Evolutionary conservation across 163 green algal species (phyloP).

Genomic region (Coccomyxa subellipsoidea): DNA sequence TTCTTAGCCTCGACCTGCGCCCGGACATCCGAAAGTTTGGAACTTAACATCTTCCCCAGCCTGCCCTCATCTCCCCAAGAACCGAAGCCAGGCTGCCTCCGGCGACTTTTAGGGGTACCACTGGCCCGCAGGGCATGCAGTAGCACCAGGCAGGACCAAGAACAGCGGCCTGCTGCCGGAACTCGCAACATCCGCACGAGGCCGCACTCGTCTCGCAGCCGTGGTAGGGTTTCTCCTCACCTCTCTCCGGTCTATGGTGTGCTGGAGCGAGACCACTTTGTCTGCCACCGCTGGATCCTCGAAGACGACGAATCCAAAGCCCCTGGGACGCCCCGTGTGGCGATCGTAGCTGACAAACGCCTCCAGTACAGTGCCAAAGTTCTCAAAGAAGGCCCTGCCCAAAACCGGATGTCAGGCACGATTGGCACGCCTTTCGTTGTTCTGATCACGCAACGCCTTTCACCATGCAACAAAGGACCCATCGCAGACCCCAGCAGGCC

Average conservation of each 20-base stretch:
- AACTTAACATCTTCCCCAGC: background rate
- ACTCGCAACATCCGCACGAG: background rate
- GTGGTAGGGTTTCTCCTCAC: slow-evolving; percentile 33
- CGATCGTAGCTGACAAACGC: slow-evolving; percentile 88
- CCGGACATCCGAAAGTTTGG: background rate
- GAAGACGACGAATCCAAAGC: slow-evolving; percentile 94
- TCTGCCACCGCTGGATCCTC: slow-evolving; percentile 75
- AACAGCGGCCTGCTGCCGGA: background rate
- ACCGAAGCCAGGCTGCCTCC: background rate
- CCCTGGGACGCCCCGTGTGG: slow-evolving; percentile 49
- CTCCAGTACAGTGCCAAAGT: slow-evolving; percentile 77
- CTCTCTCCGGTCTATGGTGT: slow-evolving; percentile 93
- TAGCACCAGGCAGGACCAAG: background rate
- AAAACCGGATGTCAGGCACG: background rate
- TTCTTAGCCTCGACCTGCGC: slow-evolving; percentile 88
- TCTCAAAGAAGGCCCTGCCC: slow-evolving; percentile 75
- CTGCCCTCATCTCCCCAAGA: background rate
- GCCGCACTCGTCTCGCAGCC: background rate
- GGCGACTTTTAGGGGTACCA: background rate
- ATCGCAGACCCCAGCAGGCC: slow-evolving; percentile 1
- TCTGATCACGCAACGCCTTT: background rate
- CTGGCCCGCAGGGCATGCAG: background rate
- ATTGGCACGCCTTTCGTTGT: background rate
- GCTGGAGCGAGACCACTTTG: slow-evolving; percentile 57
- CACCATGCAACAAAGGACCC: background rate